Evolutionary conservation across 176 grass and related monocot species (phyloP).

Genomic region (Thalia dealbata): DNA sequence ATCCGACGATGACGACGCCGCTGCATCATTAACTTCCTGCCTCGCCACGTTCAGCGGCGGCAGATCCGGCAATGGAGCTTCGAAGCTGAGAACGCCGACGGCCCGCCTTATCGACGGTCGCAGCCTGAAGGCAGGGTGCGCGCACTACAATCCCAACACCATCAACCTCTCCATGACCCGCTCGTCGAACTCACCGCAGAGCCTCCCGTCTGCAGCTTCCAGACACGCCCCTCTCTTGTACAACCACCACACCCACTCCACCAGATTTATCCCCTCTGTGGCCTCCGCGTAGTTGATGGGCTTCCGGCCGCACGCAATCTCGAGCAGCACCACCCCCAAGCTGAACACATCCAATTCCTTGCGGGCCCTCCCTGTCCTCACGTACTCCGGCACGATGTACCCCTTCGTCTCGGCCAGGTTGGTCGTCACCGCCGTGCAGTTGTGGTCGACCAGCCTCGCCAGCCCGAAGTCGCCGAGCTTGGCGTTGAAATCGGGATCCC

Average conservation of each 20-base stretch:
- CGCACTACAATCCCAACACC: neutral
- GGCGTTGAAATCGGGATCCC: neutral
- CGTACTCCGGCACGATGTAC: no score
- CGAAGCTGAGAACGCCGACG: neutral
- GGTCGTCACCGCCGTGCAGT: no score
- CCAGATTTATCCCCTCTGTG: neutral
- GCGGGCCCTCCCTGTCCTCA: neutral
- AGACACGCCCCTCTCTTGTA: neutral
- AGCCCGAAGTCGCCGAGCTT: slow-evolving; percentile 6
- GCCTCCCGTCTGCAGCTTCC: neutral
- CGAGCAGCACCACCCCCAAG: neutral
- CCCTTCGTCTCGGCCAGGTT: no score
- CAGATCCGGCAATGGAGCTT: neutral
- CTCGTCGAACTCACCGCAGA: neutral
- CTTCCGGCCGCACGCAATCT: slow-evolving; percentile 1
- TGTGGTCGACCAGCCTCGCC: no score
- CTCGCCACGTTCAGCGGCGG: neutral
- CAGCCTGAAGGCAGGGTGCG: neutral
- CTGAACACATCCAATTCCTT: slow-evolving; percentile 4
- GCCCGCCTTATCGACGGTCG: neutral
- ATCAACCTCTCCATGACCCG: neutral
- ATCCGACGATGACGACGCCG: no score
- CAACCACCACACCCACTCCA: neutral
- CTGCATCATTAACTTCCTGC: no score
- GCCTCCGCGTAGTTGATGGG: neutral